Percentiles rank a stretch among this genome's conserved stretches.
Conservation (phyloP, 75 land plant species). For the Ceratopteris richardii region DNA sequence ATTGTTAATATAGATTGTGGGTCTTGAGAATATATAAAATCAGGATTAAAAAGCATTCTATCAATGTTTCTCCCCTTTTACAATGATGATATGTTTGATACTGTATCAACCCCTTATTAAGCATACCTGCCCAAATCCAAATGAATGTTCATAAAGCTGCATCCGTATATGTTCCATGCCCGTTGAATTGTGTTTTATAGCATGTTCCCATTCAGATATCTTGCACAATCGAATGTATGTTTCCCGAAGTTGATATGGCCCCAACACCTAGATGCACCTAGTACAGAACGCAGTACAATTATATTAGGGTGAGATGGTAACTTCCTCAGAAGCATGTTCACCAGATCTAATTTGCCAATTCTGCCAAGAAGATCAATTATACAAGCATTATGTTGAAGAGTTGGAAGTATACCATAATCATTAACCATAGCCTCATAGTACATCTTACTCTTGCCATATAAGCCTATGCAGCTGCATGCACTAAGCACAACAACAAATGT, state of each 20-base stretch:
- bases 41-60: too few species aligned
- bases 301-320: slow-evolving; percentile 47
- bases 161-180: too few species aligned
- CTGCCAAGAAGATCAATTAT: slow-evolving; percentile 58
- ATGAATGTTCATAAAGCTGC: too few species aligned
- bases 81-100: too few species aligned
- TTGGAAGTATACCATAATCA: slow-evolving; percentile 25
- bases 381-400: slow-evolving; percentile 50
- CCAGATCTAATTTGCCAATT: slow-evolving; percentile 39
- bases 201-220: slow-evolving; percentile 39
- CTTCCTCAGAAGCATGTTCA: slow-evolving; percentile 24
- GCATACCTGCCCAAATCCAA: too few species aligned
- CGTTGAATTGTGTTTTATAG: slow-evolving; percentile 38
- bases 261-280: slow-evolving; percentile 42
- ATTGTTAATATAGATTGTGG: too few species aligned
- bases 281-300: slow-evolving; percentile 49
- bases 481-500: slow-evolving; percentile 21
- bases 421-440: slow-evolving; percentile 44
- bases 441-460: slow-evolving; percentile 13
- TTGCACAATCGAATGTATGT: slow-evolving; percentile 40
- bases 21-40: too few species aligned
- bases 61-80: too few species aligned
- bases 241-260: slow-evolving; percentile 34
- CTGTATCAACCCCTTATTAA: too few species aligned
- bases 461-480: slow-evolving; percentile 32